Base-by-base conservation (phyloP, 2,329 filamentous ascomycete species). In the Neonectria magnoliae region DNA sequence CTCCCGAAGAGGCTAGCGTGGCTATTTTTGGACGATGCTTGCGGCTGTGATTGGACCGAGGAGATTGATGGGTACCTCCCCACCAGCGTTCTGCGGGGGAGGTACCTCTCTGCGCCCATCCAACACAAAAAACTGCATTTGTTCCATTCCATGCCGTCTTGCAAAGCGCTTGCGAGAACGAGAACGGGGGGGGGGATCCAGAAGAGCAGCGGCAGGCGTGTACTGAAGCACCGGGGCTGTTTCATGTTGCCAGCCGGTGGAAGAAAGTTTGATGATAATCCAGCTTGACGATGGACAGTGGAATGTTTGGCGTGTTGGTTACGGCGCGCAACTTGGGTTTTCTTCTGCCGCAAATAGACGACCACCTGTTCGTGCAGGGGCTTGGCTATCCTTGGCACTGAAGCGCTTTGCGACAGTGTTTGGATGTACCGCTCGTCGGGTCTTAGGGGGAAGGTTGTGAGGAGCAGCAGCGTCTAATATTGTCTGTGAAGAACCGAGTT, bases 21-120 rank as follows among this genome's bases (percentile, higher is more conserved):
- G 42, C 71, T 73, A 73, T 73, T 73, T 71, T 73, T 25, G 69
- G 68, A 62, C 18, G 5, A 6, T 5, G 3, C 13, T 2, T 1
- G 8, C 9, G 6, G 11, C 9, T 53, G 9, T 63, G 57, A 71
- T 69, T 73, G 71, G 71, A 2, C 9, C 13, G 9, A n/a, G 18
- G 38, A 27, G 6, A n/a, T 7, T 10, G 1, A 7, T 10, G 59
- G 10, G 70, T 71, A 71, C 31, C 61, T 31, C 33, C 42, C 18
- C 55, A 38, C 33, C 55, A 14, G 9, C 13, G 55, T 38, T 59
- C 57, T 50, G 56, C 54, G 50, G 66, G 42, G 9, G 47, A 60
- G 52, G 62, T 73, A 72, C 71, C 61, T 63, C 20, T 25, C 14
- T 41, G 20, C 45, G 7, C 33, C 55, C 14, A 27, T 31, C 42